Evolutionary conservation across 2,329 filamentous ascomycete genomes (phyloP), one percentile per base, ranked within the genome.

Genomic region (Penicillium sp.): DNA sequence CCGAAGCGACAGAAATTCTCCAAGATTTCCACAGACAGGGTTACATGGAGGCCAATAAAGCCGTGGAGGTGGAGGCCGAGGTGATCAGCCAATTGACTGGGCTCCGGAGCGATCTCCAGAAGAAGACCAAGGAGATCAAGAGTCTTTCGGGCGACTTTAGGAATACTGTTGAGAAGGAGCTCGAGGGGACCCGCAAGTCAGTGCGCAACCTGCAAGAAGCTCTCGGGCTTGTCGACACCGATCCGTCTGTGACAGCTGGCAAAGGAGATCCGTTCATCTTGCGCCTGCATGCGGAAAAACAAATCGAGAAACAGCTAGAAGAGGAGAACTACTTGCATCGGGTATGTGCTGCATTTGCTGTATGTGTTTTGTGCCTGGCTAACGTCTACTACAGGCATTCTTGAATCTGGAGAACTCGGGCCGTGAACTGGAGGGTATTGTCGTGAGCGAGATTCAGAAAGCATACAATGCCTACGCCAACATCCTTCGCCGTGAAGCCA

Each of bases 101-200:
- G 1, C 75, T 99, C 46, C 79, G 93, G 50, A 91, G 84, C 63
- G 93, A 99, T 69, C 77, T 99, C 14, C 87, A 87, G 54, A 89
- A 95, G 68, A 99, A 99, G 75, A 95, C 95, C 70, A 99, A 97
- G 72, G 93, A 99, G 72, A 99, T 99, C 75, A 95, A 95, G 74
- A 86, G 84, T 58, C 76, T 99, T 13, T 88, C 89, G 5, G 88
- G 90, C 13, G 93, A 99, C 69, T 99, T 99, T 74, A 95, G 95
- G 73, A 99, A 95, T 67, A 88, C 86, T 0, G 90, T 99, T 9
- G 89, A 95, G 22, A 95, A 92, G 73, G 93, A 97, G 71, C 92
- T 95, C 76, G 91, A 96, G 16, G 76, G 70, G 14, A 96, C 93
- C 0, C 80, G 85, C 53, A 89, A 83, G 66, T 86, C 86, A 13